Evolutionary conservation across 2,329 filamentous ascomycete species (phyloP), one percentile per base, ranked within the genome.

Genomic region (Fusarium cyanostomum): DNA sequence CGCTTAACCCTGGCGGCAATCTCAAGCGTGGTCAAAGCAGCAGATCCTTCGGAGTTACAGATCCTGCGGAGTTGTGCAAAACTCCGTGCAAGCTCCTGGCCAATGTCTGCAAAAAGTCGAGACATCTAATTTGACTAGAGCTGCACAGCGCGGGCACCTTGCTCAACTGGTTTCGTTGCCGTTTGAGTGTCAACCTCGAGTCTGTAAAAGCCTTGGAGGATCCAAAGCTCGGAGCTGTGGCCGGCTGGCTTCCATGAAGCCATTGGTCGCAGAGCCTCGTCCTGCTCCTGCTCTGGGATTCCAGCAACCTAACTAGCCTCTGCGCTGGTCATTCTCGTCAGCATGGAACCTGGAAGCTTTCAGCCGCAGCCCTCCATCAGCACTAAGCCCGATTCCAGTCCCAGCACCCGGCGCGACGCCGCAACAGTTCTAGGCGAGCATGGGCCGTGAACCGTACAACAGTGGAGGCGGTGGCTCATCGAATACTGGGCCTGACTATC

Each of bases 351-450:
- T 42, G 37, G 21, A 60, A 58, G 52, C 52, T 61, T 64, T 70
- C 68, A 71, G 68, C 68, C 68, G 68, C 66, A 71, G 64, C 55
- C 52, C 57, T 63, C 55, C 61, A 68, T 70, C 67, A 68, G 69
- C 66, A 68, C 67, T 71, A 68, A 56, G 51, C 55, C 65, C 54
- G 57, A 69, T 67, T 67, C 55, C 52, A 70, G 52, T 44, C 39
- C 54, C 37, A 59, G 37, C 16, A 52, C 53, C 61, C 62, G 35
- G 58, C 33, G 34, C 56, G 42, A 45, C 35, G 63, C 59, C 62
- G 61, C 41, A 45, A 37, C 16, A 28, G 41, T 37, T 53, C 54
- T 53, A 49, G 54, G 54, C 54, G 44, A 53, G 39, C 50, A 55
- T 37, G 51, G 38, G 28, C 59, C 42, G 42, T 51, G 48, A 53